Percentiles rank a stretch among this genome's conserved stretches.
Evolutionary conservation across 2,329 filamentous ascomycete species (phyloP).

Genomic region (Fusarium sp.): DNA sequence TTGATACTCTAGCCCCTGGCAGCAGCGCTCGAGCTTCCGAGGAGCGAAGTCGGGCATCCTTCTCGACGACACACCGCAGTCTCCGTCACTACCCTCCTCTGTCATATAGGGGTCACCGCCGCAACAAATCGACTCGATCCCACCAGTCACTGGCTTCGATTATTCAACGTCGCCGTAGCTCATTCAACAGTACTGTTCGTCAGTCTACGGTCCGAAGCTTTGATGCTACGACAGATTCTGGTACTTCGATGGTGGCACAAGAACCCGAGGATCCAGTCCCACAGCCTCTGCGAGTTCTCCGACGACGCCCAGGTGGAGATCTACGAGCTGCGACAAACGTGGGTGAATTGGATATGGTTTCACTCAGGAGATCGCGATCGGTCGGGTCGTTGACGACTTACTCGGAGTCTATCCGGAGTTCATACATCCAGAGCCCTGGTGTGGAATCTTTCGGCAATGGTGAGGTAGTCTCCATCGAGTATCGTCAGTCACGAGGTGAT

Average conservation of each 20-base stretch:
- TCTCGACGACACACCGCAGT: slow-evolving; percentile 41
- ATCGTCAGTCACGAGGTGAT: slow-evolving; percentile 48
- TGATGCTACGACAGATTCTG: slow-evolving; percentile 63
- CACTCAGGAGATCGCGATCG: slow-evolving; percentile 63
- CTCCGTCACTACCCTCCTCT: slow-evolving; percentile 43
- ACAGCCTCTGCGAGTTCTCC: slow-evolving; percentile 67
- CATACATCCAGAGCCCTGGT: slow-evolving; percentile 57
- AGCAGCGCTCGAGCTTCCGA: slow-evolving; percentile 44
- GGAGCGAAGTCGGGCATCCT: slow-evolving; percentile 47
- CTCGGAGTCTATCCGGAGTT: slow-evolving; percentile 67
- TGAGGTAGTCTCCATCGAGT: slow-evolving; percentile 33
- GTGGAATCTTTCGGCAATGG: slow-evolving; percentile 41
- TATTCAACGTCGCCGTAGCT: slow-evolving; percentile 65
- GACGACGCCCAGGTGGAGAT: slow-evolving; percentile 77
- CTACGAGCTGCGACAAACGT: slow-evolving; percentile 72
- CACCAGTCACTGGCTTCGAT: slow-evolving; percentile 59
- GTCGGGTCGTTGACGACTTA: slow-evolving; percentile 67
- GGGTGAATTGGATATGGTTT: slow-evolving; percentile 63
- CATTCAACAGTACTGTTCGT: slow-evolving; percentile 63
- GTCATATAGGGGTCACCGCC: slow-evolving; percentile 51
- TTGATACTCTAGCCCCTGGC: slow-evolving; percentile 51
- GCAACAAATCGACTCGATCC: slow-evolving; percentile 58
- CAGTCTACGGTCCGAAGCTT: slow-evolving; percentile 65
- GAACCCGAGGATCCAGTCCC: slow-evolving; percentile 53
- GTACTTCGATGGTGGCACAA: slow-evolving; percentile 57